A percentile compares a stretch with the other conserved stretches of the same genome.
Evolutionary conservation across 768 basidiomycete genomes (phyloP).

Genomic region (Tubosaeta sp.): DNA sequence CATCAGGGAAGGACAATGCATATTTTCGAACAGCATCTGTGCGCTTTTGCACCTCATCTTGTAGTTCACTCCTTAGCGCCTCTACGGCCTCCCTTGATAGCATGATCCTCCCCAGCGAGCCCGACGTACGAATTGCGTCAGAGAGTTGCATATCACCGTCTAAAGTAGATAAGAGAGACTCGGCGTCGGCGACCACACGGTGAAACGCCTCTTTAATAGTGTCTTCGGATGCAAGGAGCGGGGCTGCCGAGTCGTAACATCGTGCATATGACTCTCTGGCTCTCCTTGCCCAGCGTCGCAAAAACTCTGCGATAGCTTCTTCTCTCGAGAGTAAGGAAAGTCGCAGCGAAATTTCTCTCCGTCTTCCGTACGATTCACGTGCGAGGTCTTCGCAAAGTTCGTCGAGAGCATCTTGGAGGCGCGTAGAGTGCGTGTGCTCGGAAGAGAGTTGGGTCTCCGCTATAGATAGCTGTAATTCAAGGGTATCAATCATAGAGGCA

Average conservation of each 20-base stretch:
- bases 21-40: slow-evolving; percentile 27
- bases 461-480: slow-evolving; percentile 46
- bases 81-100: slow-evolving; percentile 48
- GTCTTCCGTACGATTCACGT: slow-evolving; percentile 66
- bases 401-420: slow-evolving; percentile 59
- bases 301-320: slow-evolving; percentile 49
- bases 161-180: slow-evolving; percentile 31
- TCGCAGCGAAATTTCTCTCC: slow-evolving; percentile 64
- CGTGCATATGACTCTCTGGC: slow-evolving; percentile 41
- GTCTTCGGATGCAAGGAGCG: slow-evolving; percentile 8
- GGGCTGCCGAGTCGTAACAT: slow-evolving; percentile 11
- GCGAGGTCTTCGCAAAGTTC: slow-evolving; percentile 67
- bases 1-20: background rate
- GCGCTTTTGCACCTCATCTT: slow-evolving; percentile 49
- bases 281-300: slow-evolving; percentile 54
- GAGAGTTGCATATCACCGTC: slow-evolving; percentile 30
- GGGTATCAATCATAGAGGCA: slow-evolving; percentile 53
- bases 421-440: slow-evolving; percentile 41
- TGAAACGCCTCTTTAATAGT: slow-evolving; percentile 27
- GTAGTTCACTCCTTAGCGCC: slow-evolving; percentile 53
- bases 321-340: slow-evolving; percentile 63
- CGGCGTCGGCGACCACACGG: slow-evolving; percentile 33
- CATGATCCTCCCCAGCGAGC: slow-evolving; percentile 49
- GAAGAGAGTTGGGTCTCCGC: slow-evolving; percentile 41
- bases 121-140: slow-evolving; percentile 29